Conservation (phyloP, 768 basidiomycete genomes). For the Rhizopogon vulgaris region DNA sequence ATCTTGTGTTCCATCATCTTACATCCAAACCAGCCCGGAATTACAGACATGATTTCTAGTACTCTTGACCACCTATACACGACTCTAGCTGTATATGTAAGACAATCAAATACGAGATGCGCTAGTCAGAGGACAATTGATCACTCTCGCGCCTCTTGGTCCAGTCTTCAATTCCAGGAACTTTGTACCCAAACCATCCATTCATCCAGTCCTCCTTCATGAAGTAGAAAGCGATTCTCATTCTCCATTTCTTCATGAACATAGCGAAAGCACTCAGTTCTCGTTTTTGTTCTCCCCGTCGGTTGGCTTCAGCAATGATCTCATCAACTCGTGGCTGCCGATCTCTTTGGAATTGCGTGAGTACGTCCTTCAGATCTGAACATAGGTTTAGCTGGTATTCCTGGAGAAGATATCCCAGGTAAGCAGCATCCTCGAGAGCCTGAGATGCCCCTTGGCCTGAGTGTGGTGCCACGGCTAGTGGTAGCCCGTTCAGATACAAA, state of each 20-base stretch:
- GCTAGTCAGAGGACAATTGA: neutral
- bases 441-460: conserved; percentile 27
- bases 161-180: conserved; percentile 22
- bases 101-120: neutral
- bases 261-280: conserved; percentile 12
- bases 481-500: neutral
- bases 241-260: conserved; percentile 20
- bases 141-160: neutral
- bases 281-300: conserved; percentile 19
- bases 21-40: too few species aligned
- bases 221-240: conserved; percentile 17
- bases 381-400: conserved; percentile 3
- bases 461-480: conserved; percentile 25
- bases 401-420: conserved; percentile 24
- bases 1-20: too few species aligned
- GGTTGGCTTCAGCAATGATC: conserved; percentile 22
- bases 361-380: conserved; percentile 10
- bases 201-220: conserved; percentile 23
- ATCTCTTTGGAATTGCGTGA: conserved; percentile 18
- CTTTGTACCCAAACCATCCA: conserved; percentile 23
- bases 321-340: conserved; percentile 19
- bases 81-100: neutral
- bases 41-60: too few species aligned
- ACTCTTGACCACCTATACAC: too few species aligned
- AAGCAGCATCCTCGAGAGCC: conserved; percentile 23